These are phyloP conservation scores for Aspergillus neoniger DNA, from an alignment of 2,329 filamentous ascomycete genomes.

Conservation along the genomic window DNA sequence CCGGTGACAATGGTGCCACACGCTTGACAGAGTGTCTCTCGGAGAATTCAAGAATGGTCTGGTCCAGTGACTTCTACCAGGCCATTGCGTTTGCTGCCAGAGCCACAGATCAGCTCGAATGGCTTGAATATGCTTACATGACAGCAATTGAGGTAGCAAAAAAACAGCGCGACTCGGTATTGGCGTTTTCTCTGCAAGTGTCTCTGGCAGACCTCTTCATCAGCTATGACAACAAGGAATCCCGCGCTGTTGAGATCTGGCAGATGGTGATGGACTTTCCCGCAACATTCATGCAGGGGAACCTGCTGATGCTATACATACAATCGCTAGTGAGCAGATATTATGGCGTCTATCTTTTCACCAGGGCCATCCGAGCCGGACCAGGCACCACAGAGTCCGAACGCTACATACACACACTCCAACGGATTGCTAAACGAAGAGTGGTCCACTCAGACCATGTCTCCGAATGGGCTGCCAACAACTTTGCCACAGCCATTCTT, in stretches of 20 bases:
- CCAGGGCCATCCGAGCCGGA: not conserved
- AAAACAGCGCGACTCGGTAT: not conserved
- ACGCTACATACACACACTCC: not conserved
- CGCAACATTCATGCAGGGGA: not conserved
- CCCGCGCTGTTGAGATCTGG: not conserved
- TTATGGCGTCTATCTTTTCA: not conserved
- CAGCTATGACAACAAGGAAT: not conserved
- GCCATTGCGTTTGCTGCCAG: not conserved
- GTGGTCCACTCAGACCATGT: not conserved
- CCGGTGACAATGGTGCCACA: not conserved
- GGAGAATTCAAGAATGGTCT: not conserved
- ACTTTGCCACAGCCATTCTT: not conserved
- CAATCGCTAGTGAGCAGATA: not conserved
- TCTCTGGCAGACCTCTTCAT: not conserved
- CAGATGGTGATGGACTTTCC: conserved; percentile 1
- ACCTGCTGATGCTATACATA: not conserved
- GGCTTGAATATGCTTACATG: not conserved
- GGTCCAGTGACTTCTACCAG: not conserved
- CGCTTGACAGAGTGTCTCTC: not conserved
- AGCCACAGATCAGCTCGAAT: not conserved
- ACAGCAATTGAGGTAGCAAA: not conserved
- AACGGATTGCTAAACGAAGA: not conserved
- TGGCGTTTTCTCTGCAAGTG: not conserved
- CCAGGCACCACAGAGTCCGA: not conserved
- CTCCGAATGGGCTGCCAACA: not conserved